Conservation (phyloP, 257 asterid genomes). For the Gentiana straminea region DNA sequence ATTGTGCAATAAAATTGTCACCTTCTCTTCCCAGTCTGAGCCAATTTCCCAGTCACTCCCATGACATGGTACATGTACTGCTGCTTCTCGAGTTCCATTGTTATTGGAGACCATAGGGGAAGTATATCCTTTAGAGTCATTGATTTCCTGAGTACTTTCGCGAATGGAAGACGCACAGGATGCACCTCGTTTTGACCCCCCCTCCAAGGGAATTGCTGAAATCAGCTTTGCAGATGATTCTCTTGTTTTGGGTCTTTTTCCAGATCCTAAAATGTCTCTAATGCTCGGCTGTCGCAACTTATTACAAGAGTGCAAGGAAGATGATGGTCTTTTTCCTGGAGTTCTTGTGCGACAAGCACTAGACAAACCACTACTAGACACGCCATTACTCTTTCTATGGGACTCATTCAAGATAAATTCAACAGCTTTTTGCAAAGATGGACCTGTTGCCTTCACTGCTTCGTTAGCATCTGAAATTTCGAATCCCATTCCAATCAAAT, state of each 20-base stretch:
- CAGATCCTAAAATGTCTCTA: slow-evolving; percentile 27
- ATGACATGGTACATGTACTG: slow-evolving; percentile 8
- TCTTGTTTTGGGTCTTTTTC: slow-evolving; percentile 27
- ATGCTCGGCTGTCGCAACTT: slow-evolving; percentile 47
- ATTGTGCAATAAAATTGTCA: slow-evolving; percentile 22
- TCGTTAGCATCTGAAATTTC: slow-evolving; percentile 35
- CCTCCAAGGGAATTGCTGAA: slow-evolving; percentile 10
- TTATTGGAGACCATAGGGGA: slow-evolving; percentile 9
- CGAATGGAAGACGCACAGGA: slow-evolving; percentile 1
- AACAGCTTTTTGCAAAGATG: slow-evolving; percentile 41
- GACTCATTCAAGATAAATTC: slow-evolving; percentile 51
- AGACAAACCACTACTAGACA: slow-evolving; percentile 27
- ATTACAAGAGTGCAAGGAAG: slow-evolving; percentile 20
- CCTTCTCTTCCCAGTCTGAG: slow-evolving; percentile 45
- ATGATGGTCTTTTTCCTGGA: slow-evolving; percentile 24
- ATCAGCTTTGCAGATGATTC: slow-evolving; percentile 9
- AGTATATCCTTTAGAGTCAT: slow-evolving; percentile 17
- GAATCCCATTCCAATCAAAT: slow-evolving; percentile 62
- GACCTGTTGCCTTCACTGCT: slow-evolving; percentile 54
- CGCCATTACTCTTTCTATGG: slow-evolving; percentile 20
- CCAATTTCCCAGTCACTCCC: slow-evolving; percentile 26
- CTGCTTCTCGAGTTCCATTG: slow-evolving; percentile 9
- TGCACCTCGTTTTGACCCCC: slow-evolving; percentile 9
- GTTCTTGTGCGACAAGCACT: slow-evolving; percentile 11
- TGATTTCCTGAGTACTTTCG: not conserved